Percentiles rank a stretch among this genome's conserved stretches.
Conservation (phyloP, 306 rosid genomes). For the Sechiopsis laciniata region DNA sequence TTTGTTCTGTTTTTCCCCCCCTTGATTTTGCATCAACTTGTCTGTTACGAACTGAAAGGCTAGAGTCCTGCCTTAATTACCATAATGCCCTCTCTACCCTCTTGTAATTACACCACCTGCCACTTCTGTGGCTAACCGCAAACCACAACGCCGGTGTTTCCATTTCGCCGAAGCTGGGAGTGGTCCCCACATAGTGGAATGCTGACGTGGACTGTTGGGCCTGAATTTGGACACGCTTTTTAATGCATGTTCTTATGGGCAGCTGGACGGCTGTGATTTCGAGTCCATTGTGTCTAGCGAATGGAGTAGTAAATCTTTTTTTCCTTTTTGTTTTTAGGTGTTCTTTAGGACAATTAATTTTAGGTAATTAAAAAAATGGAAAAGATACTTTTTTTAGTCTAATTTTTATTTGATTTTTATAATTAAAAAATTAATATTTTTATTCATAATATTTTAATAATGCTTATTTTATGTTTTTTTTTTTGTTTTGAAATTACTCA, state of each 20-base stretch:
- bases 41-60: conserved; percentile 59
- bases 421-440: too few relatives aligned
- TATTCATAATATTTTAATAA: too few relatives aligned
- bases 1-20: conserved; percentile 34
- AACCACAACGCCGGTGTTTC: conserved; percentile 13
- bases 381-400: too few relatives aligned
- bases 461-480: too few relatives aligned
- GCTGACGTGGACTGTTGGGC: conserved; percentile 12
- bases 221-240: conserved; percentile 16
- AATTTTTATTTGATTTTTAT: too few relatives aligned
- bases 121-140: conserved; percentile 32
- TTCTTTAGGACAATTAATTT: not conserved
- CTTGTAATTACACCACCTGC: conserved; percentile 28
- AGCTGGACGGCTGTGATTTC: not conserved
- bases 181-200: conserved; percentile 16
- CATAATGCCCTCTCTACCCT: conserved; percentile 19
- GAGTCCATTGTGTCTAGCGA: not conserved
- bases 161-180: not conserved
- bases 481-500: too few relatives aligned
- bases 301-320: not conserved
- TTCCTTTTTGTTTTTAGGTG: too few relatives aligned
- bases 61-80: conserved; percentile 24
- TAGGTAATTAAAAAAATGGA: too few relatives aligned
- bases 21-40: conserved; percentile 21
- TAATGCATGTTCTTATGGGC: not conserved